Evolutionary conservation across 768 basidiomycete species (phyloP).

Genomic region (Mrakia hoshinonis): DNA sequence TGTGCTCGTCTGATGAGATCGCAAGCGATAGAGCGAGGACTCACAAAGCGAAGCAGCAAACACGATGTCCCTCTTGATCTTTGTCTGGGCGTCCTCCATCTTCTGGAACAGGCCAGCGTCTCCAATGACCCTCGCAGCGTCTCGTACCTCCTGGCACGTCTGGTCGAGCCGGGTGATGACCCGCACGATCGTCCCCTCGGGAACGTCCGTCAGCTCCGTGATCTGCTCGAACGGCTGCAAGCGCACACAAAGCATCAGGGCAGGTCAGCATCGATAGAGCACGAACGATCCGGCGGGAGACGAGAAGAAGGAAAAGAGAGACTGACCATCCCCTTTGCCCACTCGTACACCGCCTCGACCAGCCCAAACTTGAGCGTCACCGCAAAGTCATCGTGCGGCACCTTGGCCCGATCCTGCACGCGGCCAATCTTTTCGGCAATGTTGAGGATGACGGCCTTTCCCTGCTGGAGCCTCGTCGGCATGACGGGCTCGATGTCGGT

Average conservation of each 20-base stretch:
- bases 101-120: conserved; percentile 93
- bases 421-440: conserved; percentile 70
- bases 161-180: conserved; percentile 93
- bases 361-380: conserved; percentile 78
- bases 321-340: conserved; percentile 95
- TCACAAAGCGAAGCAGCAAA: conserved; percentile 22
- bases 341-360: conserved; percentile 95
- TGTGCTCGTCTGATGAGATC: too few species aligned
- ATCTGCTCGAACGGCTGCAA: conserved; percentile 90
- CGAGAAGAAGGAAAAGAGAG: not conserved
- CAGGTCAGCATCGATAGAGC: not conserved
- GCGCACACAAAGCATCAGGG: too few species aligned
- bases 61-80: conserved; percentile 77
- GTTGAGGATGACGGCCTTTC: conserved; percentile 63
- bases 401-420: conserved; percentile 71
- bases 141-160: conserved; percentile 90
- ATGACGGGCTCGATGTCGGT: conserved; percentile 79
- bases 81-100: conserved; percentile 89
- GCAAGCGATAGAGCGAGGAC: not conserved
- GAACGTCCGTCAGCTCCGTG: conserved; percentile 79
- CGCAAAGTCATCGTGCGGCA: conserved; percentile 68
- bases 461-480: conserved; percentile 64
- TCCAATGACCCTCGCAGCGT: conserved; percentile 94
- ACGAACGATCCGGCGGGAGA: not conserved
- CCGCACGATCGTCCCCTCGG: conserved; percentile 93